Evolutionary conservation across 2,329 filamentous ascomycete species (phyloP), one percentile per base, ranked within the genome.

Genomic region (Thielaviopsis cerberus): DNA sequence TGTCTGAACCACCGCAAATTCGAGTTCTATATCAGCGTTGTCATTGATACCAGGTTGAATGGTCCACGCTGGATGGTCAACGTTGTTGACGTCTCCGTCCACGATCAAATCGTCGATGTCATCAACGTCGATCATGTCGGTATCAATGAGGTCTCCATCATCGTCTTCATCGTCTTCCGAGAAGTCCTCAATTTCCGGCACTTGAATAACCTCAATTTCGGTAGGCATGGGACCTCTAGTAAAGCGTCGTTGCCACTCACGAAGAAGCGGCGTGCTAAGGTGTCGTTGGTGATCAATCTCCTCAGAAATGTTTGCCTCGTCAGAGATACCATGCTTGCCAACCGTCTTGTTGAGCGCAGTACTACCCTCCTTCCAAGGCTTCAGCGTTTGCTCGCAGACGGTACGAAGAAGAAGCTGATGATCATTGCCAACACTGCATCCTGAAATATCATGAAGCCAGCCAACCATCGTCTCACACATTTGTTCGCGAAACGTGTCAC

Each of bases 401-500:
- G 85, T 82, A 55, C 81, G 83, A 41, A 89, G 80, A 51, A 98
- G 74, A 20, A 97, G 81, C 61, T 86, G 76, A 62, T 82, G 80
- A 66, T 98, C 88, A 30, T 81, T 75, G 1, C 88, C 88, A 53
- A 95, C 86, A 57, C 82, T 85, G 69, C 90, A 96, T 27, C 89
- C 89, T 7, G 89, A 81, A 65, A 98, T 94, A 69, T 98, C 94
- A 56, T 83, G 79, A 22, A 98, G 77, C 94, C 94, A 98, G 65
- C 96, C 90, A 57, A 98, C 85, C 61, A 98, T 91, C 17, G 89
- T 88, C n/a, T 87, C 89, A 65, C 90, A 96, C 94, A 98, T 98
- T 68, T 97, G 87, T 68, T 98, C 92, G 60, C 92, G 80, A 71
- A 97, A 98, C 0, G 89, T 97, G 70, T 98, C 92, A 64, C 94